Conservation (phyloP, 2,329 filamentous ascomycete genomes). For the Sphaerulina musiva region DNA sequence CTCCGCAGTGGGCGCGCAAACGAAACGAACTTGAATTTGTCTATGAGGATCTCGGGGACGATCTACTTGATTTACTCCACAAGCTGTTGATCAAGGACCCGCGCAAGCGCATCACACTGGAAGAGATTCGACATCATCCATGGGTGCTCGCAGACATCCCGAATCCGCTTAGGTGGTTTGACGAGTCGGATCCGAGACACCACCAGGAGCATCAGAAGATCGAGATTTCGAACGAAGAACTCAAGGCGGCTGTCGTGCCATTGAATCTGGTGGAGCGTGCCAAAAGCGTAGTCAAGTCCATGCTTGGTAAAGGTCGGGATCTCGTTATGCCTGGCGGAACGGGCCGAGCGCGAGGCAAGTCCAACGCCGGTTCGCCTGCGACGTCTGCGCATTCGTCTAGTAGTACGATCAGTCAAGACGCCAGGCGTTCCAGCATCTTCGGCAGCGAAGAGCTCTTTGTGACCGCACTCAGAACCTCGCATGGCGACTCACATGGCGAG, state of each 20-base stretch:
- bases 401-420: slow-evolving; percentile 50
- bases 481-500: slow-evolving; percentile 52
- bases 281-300: slow-evolving; percentile 6
- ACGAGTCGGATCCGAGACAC: slow-evolving; percentile 80
- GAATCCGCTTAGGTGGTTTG: slow-evolving; percentile 75
- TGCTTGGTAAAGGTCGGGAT: no score
- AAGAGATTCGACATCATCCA: slow-evolving; percentile 86
- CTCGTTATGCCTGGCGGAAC: background rate
- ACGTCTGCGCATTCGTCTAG: slow-evolving; percentile 49
- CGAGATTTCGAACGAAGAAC: slow-evolving; percentile 82
- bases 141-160: slow-evolving; percentile 79
- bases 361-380: slow-evolving; percentile 49
- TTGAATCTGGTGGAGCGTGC: slow-evolving; percentile 74
- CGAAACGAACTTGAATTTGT: slow-evolving; percentile 69
- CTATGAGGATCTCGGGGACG: slow-evolving; percentile 79
- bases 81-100: slow-evolving; percentile 86
- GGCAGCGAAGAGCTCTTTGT: slow-evolving; percentile 51
- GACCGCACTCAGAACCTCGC: slow-evolving; percentile 45
- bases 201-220: slow-evolving; percentile 77
- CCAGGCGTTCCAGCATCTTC: slow-evolving; percentile 51
- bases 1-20: slow-evolving; percentile 53
- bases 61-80: slow-evolving; percentile 69
- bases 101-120: slow-evolving; percentile 75
- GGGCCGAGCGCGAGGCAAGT: slow-evolving; percentile 47
- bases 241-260: slow-evolving; percentile 83